Evolutionary conservation across 805 yeast genomes (phyloP).

Genomic region (Teunomyces tritomae): DNA sequence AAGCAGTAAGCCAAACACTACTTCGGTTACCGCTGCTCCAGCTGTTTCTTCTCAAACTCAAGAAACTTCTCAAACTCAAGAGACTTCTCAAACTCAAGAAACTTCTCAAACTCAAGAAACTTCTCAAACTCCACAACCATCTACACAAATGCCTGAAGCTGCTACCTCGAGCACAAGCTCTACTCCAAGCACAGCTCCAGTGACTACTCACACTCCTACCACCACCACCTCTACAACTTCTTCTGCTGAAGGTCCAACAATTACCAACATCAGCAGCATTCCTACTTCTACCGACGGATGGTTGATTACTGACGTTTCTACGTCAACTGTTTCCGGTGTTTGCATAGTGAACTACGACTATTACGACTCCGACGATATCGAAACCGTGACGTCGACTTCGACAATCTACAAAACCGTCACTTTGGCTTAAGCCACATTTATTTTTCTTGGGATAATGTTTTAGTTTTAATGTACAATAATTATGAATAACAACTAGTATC

Average conservation of each 20-base stretch:
- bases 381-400: constrained; percentile 38
- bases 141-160: background rate
- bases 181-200: background rate
- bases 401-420: constrained; percentile 37
- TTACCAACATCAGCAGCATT: constrained; percentile 21
- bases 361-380: constrained; percentile 25
- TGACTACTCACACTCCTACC: background rate
- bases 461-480: background rate
- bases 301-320: constrained; percentile 32
- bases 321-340: constrained; percentile 28
- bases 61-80: constrained; percentile 3
- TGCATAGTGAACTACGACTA: constrained; percentile 38
- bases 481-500: too few relatives aligned
- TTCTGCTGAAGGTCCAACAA: constrained; percentile 14
- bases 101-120: background rate
- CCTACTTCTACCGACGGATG: constrained; percentile 26
- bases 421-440: constrained; percentile 4
- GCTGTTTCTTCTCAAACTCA: background rate
- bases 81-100: background rate
- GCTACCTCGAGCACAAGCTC: background rate
- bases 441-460: constrained; percentile 4
- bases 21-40: background rate
- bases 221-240: constrained; percentile 12
- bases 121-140: background rate
- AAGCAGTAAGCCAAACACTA: constrained; percentile 7